Evolutionary conservation across 176 grass and related monocot species (phyloP).

Genomic region (maize (Zea mays)): Zm-B73-REFERENCE-NAM-5.0 NC_050098.1:137998001-137998500

Average conservation of each 20-base stretch:
- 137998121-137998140: constrained; percentile 57
- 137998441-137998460: not conserved
- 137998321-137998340: not conserved
- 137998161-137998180: constrained; percentile 66
- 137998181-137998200: constrained; percentile 70
- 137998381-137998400: not conserved
- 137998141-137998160: constrained; percentile 57
- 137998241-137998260: constrained; percentile 40
- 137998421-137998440: constrained; percentile 6
- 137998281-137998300: not conserved
- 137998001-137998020: not conserved
- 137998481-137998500: not conserved
- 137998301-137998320: not conserved
- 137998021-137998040: too few species aligned
- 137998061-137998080: constrained; percentile 55
- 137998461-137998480: not conserved
- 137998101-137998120: constrained; percentile 58
- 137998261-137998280: not conserved
- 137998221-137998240: constrained; percentile 43
- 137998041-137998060: too few species aligned
- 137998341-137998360: not conserved
- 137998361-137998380: not conserved
- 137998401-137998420: not conserved
- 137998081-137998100: constrained; percentile 47
- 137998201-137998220: constrained; percentile 54